Base-by-base conservation (phyloP, 2,329 filamentous ascomycete genomes). In the Claviceps maximensis region DNA sequence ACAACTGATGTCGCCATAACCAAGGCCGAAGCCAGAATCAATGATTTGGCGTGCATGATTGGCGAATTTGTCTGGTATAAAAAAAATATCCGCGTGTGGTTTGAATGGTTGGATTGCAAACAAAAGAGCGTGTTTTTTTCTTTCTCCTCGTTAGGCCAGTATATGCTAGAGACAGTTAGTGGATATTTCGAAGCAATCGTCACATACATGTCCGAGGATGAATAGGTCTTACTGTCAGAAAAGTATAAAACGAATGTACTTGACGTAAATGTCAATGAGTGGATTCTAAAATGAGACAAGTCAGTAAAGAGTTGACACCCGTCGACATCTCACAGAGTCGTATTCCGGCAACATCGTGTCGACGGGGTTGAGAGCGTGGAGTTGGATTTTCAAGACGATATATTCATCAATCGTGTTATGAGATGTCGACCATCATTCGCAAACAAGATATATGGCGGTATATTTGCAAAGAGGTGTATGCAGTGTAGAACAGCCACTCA, bases 171-270 rank as follows among this genome's bases (percentile, higher is more conserved):
- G 7, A 25, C n/a, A n/a, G 5, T 53, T 19, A 42, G 47, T 10
- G 8, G 9, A 13, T 10, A 8, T 27, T 42, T n/a, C 12, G 21
- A 51, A 10, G 17, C 41, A 4, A 8, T 13, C 29, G 21, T 27
- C 42, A 19, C 19, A 25, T 5, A 23, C 21, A 10, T 25, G 29
- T 10, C 15, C 8, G 13, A 15, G 15, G 25, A 13, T 2, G 49
- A 15, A 3, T 2, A 42, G 21, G 3, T 31, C 66, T 64, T 44
- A 68, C 65, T 73, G 75, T 77, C 74, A 77, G 74, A 68, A 65
- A 61, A 59, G 62, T 62, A 65, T 67, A 60, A 60, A 79, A 77
- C 71, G 78, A 80, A 70, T 77, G 77, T 77, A 78, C 71, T 77
- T 79, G 77, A 79, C 75, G 71, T 65, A 61, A 27, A 59, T 70